These are phyloP conservation scores for Erodium chrysanthum DNA, from an alignment of 441 rosid genomes.

Conservation along the genomic window DNA sequence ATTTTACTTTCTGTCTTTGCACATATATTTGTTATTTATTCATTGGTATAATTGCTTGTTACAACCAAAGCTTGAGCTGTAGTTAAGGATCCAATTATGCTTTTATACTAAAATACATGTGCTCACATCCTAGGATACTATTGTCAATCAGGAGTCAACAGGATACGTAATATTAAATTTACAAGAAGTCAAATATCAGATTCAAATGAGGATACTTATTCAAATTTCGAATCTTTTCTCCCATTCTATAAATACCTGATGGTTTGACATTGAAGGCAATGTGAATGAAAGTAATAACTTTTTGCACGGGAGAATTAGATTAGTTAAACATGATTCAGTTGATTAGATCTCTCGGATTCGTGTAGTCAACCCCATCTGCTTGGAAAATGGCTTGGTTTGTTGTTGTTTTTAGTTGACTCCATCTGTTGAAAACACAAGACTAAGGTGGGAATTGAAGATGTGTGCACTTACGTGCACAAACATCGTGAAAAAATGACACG, in stretches of 20 bases:
- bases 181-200: too few species aligned
- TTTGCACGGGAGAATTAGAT: not conserved
- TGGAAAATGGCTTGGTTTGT: constrained; percentile 1
- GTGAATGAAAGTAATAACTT: not conserved
- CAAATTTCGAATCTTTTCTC: too few species aligned
- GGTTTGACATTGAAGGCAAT: too few species aligned
- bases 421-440: not conserved
- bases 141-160: too few species aligned
- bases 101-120: too few species aligned
- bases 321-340: not conserved
- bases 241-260: too few species aligned
- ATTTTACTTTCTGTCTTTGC: constrained; percentile 4
- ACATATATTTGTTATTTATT: not conserved
- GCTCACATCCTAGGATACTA: too few species aligned
- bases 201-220: too few species aligned
- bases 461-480: not conserved
- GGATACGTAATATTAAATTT: too few species aligned
- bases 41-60: not conserved
- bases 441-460: not conserved
- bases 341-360: not conserved
- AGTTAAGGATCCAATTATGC: not conserved
- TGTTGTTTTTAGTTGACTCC: not conserved
- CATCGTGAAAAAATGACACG: too few species aligned
- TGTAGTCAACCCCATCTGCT: not conserved
- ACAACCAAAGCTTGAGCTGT: not conserved